Evolutionary conservation across 805 yeast genomes (phyloP).

Genomic region (Saturnispora galanensis): DNA sequence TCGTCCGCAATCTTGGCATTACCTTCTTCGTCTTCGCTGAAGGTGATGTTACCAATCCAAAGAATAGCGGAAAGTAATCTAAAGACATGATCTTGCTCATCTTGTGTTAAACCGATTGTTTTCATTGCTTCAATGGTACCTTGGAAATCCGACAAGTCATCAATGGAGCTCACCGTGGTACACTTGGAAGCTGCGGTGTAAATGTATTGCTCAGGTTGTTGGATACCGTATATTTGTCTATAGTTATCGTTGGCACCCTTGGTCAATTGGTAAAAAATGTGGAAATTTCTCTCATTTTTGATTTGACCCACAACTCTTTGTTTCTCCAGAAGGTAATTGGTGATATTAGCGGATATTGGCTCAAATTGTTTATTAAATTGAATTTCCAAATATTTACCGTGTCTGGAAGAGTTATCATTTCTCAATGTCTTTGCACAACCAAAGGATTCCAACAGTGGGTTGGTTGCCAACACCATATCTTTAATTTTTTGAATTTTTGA

Average conservation of each 20-base stretch:
- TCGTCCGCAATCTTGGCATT: constrained; percentile 74
- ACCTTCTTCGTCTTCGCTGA: constrained; percentile 79
- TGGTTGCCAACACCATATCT: constrained; percentile 96
- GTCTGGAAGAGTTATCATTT: constrained; percentile 83
- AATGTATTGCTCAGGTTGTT: constrained; percentile 84
- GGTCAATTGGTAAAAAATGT: constrained; percentile 91
- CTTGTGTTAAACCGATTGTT: constrained; percentile 70
- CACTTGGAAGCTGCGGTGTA: constrained; percentile 86
- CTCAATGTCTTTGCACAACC: constrained; percentile 92
- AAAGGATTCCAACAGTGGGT: constrained; percentile 81
- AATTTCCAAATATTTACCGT: constrained; percentile 89
- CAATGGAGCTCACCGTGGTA: constrained; percentile 75
- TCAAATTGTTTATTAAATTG: constrained; percentile 72
- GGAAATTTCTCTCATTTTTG: constrained; percentile 88
- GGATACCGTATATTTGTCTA: constrained; percentile 80
- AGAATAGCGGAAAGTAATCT: constrained; percentile 72
- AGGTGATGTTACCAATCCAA: constrained; percentile 92
- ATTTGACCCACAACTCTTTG: constrained; percentile 96
- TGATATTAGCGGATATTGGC: constrained; percentile 92
- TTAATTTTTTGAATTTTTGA: constrained; percentile 76
- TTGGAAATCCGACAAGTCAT: constrained; percentile 67
- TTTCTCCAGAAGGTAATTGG: constrained; percentile 88
- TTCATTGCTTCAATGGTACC: constrained; percentile 69
- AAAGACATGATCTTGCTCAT: constrained; percentile 86
- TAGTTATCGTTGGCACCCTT: constrained; percentile 81